Evolutionary conservation across 2,329 filamentous ascomycete genomes (phyloP).

Genomic region (Colletotrichum camelliae): DNA sequence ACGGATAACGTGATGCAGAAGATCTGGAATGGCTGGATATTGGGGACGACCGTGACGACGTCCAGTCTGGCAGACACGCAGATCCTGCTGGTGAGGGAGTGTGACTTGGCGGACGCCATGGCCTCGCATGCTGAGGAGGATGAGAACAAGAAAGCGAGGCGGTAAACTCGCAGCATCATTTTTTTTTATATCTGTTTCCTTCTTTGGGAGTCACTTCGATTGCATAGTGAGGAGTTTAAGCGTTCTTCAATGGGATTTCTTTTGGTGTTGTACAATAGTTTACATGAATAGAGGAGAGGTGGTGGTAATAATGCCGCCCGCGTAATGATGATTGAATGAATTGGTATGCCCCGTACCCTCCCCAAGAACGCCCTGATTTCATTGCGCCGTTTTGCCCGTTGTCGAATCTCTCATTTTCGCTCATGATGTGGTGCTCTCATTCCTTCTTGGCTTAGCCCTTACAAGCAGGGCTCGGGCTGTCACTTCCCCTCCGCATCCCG

Average conservation of each 20-base stretch:
- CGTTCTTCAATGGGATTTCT: not conserved
- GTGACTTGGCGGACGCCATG: slow-evolving; percentile 42
- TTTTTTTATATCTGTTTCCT: not conserved
- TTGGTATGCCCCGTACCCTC: slow-evolving; percentile 1
- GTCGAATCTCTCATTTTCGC: not conserved
- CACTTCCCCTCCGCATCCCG: slow-evolving; percentile 58
- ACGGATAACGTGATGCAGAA: slow-evolving; percentile 49
- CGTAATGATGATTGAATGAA: slow-evolving; percentile 5
- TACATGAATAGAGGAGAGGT: slow-evolving; percentile 15
- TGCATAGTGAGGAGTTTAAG: not conserved
- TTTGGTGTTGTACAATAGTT: slow-evolving; percentile 3
- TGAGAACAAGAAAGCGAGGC: not conserved
- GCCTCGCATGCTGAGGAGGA: slow-evolving; percentile 7
- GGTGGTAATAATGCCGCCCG: slow-evolving; percentile 9
- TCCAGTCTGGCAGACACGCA: slow-evolving; percentile 45
- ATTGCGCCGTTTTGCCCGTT: not conserved
- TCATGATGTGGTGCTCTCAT: not conserved
- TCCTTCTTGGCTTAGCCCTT: not conserved
- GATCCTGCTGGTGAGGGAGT: slow-evolving; percentile 50
- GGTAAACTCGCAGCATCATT: not conserved
- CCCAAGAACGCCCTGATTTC: slow-evolving; percentile 4
- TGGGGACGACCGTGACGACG: slow-evolving; percentile 43
- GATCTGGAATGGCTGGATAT: slow-evolving; percentile 53
- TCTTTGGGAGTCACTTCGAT: not conserved
- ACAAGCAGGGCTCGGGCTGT: slow-evolving; percentile 27